Conservation (phyloP, 768 basidiomycete species). For the Rhodotorula babjevae region DNA sequence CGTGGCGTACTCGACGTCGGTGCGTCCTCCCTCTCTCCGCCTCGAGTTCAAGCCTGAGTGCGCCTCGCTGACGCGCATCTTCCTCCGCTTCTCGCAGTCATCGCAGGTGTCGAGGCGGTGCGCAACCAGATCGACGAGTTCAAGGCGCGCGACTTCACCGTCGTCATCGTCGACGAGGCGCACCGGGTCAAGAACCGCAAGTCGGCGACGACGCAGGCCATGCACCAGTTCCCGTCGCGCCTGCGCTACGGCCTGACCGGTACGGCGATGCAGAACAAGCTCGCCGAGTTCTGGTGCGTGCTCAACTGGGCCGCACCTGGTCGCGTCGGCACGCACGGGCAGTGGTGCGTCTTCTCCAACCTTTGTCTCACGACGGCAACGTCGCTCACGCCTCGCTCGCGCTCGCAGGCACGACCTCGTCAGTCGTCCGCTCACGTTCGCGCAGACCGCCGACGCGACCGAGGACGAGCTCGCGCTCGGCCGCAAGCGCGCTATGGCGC, state of each 20-base stretch:
- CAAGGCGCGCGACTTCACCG: conserved; percentile 56
- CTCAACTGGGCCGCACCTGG: conserved; percentile 88
- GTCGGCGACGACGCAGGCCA: conserved; percentile 63
- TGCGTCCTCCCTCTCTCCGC: conserved; percentile 49
- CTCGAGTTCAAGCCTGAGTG: too few relatives aligned
- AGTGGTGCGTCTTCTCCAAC: conserved; percentile 59
- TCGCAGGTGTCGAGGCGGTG: conserved; percentile 75
- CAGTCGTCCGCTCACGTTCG: conserved; percentile 58
- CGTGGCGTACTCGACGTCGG: conserved; percentile 78
- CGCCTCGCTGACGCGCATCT: too few relatives aligned
- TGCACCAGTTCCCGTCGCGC: conserved; percentile 63
- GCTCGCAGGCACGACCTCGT: conserved; percentile 16
- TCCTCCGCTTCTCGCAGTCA: conserved; percentile 52
- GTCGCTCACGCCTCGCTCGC: too few relatives aligned
- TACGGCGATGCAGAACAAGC: conserved; percentile 77
- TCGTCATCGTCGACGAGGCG: conserved; percentile 82
- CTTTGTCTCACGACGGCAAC: not conserved
- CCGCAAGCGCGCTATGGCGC: conserved; percentile 55
- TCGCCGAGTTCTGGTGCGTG: conserved; percentile 85
- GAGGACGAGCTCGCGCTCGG: conserved; percentile 61
- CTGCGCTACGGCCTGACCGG: conserved; percentile 75
- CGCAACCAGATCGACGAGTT: conserved; percentile 66
- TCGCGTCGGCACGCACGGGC: conserved; percentile 61
- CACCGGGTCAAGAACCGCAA: conserved; percentile 79
- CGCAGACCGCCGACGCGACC: conserved; percentile 64